These are phyloP conservation scores for Trametes elegans DNA, from an alignment of 768 basidiomycete species.

Conservation along the genomic window DNA sequence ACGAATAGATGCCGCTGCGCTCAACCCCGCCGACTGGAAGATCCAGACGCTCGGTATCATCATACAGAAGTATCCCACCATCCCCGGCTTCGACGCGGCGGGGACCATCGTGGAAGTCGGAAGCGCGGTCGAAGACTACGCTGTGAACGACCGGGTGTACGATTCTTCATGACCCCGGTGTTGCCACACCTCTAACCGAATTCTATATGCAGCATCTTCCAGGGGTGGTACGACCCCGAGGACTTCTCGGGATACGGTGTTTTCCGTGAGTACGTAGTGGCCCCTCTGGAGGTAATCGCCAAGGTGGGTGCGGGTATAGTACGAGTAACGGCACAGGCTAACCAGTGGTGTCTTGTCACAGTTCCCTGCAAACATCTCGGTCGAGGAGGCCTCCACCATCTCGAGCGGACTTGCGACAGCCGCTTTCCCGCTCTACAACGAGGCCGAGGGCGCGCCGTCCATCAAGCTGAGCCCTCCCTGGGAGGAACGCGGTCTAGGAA, in stretches of 20 bases:
- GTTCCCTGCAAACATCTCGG: conserved; percentile 15
- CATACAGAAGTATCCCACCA: conserved; percentile 37
- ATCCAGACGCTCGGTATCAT: conserved; percentile 27
- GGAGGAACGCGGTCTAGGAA: conserved; percentile 21
- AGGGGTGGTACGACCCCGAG: neutral
- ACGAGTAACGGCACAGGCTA: too few species aligned
- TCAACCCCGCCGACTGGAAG: conserved; percentile 38
- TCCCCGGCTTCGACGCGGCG: conserved; percentile 39
- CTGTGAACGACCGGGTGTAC: conserved; percentile 9
- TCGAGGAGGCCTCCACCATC: conserved; percentile 17
- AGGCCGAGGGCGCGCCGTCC: conserved; percentile 15
- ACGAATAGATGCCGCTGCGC: conserved; percentile 28
- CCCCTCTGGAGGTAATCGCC: neutral
- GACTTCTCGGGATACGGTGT: neutral
- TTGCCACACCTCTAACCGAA: too few species aligned
- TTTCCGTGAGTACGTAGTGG: neutral
- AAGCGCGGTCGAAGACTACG: conserved; percentile 30
- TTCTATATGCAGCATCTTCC: conserved; percentile 1
- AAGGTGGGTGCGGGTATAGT: neutral
- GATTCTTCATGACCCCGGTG: too few species aligned
- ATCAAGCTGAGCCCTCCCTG: conserved; percentile 20
- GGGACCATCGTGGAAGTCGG: conserved; percentile 41
- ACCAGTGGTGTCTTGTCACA: neutral
- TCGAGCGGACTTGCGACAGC: conserved; percentile 14
- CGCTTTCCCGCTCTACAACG: conserved; percentile 12